These are phyloP conservation scores for Epicoccum nigrum DNA, from an alignment of 2,329 filamentous ascomycete genomes.

Conservation along the genomic window DNA sequence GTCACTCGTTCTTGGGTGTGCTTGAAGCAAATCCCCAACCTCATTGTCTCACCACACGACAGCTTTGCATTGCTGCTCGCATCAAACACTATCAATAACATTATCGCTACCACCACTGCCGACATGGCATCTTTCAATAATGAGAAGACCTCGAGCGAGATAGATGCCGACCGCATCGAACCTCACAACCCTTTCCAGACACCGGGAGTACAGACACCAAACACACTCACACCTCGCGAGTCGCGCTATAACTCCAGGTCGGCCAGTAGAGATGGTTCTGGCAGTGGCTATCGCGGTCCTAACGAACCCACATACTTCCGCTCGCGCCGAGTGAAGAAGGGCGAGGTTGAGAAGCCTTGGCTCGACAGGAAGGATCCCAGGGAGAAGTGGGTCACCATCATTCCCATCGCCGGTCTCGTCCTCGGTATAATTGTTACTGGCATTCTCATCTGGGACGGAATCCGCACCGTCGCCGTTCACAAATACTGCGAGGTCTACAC, in stretches of 20 bases:
- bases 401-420: conserved; percentile 74
- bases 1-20: conserved; percentile 13
- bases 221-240: conserved; percentile 14
- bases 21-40: conserved; percentile 1
- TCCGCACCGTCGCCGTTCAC: conserved; percentile 73
- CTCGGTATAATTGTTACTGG: conserved; percentile 71
- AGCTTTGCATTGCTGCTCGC: neutral
- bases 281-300: conserved; percentile 16
- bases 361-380: conserved; percentile 72
- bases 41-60: neutral
- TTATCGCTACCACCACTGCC: neutral
- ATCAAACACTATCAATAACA: neutral
- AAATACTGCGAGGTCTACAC: conserved; percentile 72
- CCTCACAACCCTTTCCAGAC: conserved; percentile 26
- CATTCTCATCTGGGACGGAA: conserved; percentile 76
- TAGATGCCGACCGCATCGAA: conserved; percentile 15
- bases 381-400: conserved; percentile 86
- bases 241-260: conserved; percentile 18
- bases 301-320: conserved; percentile 62
- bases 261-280: conserved; percentile 14
- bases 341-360: conserved; percentile 79
- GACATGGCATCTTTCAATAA: conserved; percentile 15
- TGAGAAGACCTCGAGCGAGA: conserved; percentile 16
- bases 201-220: conserved; percentile 20
- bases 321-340: conserved; percentile 74